Evolutionary conservation across 352 stramenopile species (phyloP).

Genomic region (Globisporangium middletonii): DNA sequence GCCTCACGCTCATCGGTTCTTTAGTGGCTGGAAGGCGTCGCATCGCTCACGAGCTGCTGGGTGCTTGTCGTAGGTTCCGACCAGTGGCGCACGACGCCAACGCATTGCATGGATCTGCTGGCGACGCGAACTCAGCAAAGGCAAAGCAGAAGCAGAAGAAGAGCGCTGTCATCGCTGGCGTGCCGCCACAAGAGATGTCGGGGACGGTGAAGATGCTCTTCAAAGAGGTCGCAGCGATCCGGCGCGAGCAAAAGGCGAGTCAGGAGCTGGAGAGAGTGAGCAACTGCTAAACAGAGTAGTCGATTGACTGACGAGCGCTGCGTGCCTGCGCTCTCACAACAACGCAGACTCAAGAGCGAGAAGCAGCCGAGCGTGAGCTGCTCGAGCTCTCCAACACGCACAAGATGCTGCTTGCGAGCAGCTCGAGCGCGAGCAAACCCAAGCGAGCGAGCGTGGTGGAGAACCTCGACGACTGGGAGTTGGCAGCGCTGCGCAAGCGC

Average conservation of each 20-base stretch:
- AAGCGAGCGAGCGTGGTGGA: constrained; percentile 7
- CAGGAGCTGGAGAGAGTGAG: neutral
- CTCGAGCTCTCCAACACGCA: constrained; percentile 34
- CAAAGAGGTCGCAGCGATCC: constrained; percentile 45
- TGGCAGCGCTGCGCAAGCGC: constrained; percentile 36
- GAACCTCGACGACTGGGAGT: constrained; percentile 45
- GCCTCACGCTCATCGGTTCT: neutral
- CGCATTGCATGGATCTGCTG: neutral
- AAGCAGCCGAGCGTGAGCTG: constrained; percentile 30
- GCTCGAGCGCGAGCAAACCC: constrained; percentile 6
- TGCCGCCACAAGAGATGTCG: constrained; percentile 44
- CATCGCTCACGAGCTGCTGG: neutral
- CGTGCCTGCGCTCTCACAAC: neutral
- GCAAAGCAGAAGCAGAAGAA: constrained; percentile 17
- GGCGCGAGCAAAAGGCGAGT: constrained; percentile 35
- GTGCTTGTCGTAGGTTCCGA: constrained; percentile 2
- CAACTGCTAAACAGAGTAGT: neutral
- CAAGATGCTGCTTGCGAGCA: constrained; percentile 14
- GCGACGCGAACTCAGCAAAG: neutral
- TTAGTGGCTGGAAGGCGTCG: neutral
- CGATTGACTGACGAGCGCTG: neutral
- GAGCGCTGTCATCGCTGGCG: constrained; percentile 14
- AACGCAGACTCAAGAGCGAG: constrained; percentile 20
- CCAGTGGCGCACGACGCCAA: constrained; percentile 1
- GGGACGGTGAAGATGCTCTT: constrained; percentile 71